Conservation (phyloP, 148 eudicot genomes). For the Rhododendron ovatum region DNA sequence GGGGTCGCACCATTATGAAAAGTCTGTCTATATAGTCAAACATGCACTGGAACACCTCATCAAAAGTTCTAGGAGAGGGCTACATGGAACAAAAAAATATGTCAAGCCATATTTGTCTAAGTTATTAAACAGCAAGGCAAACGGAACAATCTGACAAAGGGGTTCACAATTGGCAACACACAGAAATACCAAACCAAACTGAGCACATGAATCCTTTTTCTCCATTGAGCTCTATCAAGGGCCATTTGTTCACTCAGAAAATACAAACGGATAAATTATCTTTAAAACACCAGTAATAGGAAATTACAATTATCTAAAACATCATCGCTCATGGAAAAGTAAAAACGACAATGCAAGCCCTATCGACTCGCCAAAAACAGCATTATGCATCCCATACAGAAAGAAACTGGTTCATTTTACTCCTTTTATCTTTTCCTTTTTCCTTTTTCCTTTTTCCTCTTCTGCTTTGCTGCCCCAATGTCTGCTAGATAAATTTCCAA, state of each 20-base stretch:
- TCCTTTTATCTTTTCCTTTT: background rate
- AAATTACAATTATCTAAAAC: background rate
- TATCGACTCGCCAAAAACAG: background rate
- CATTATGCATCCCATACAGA: background rate
- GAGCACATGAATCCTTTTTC: no score
- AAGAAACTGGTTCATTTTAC: background rate
- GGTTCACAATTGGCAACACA: background rate
- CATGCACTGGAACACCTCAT: slow-evolving; percentile 86
- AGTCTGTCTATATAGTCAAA: slow-evolving; percentile 96
- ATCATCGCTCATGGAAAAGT: background rate
- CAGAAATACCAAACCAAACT: background rate
- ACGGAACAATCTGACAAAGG: background rate
- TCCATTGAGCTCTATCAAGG: no score
- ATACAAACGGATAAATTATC: background rate
- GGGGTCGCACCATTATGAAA: slow-evolving; percentile 92
- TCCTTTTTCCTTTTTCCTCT: background rate
- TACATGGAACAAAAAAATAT: slow-evolving; percentile 28
- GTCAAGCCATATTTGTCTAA: background rate
- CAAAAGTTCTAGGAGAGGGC: slow-evolving; percentile 92
- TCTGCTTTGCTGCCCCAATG: background rate
- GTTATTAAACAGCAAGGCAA: background rate
- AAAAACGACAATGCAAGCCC: background rate
- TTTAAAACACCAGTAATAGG: background rate
- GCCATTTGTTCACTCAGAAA: background rate
- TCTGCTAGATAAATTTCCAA: background rate